Conservation (phyloP, 164 flowering plant species). For the Saururus chinensis region DNA sequence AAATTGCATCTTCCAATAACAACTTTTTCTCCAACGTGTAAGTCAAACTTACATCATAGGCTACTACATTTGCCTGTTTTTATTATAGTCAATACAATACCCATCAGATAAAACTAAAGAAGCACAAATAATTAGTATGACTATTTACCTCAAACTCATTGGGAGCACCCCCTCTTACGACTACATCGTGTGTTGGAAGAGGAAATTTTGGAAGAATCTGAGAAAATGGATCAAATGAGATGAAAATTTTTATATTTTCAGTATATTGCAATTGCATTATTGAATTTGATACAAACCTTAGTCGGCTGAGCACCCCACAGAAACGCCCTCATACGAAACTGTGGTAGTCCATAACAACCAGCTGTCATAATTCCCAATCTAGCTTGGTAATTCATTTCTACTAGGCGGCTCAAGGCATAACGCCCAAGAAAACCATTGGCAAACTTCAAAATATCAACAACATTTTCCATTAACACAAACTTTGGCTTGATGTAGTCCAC, state of each 20-base stretch:
- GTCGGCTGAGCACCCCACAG: conserved; percentile 76
- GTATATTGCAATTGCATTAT: not conserved
- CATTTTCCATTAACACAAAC: conserved; percentile 84
- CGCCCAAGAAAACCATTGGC: conserved; percentile 51
- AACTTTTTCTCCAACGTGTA: conserved; percentile 29
- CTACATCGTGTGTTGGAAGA: conserved; percentile 70
- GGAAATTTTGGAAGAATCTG: conserved; percentile 72
- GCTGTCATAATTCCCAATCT: conserved; percentile 78
- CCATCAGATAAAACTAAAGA: not conserved
- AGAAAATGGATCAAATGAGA: not conserved
- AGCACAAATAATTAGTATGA: not conserved
- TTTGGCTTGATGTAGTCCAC: conserved; percentile 63
- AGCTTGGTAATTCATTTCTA: conserved; percentile 58
- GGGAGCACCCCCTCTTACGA: conserved; percentile 41
- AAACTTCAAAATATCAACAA: conserved; percentile 62
- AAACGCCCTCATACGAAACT: conserved; percentile 71
- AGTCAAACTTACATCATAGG: conserved; percentile 23
- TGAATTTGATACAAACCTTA: conserved; percentile 21
- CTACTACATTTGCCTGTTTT: conserved; percentile 41
- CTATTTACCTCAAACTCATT: conserved; percentile 54
- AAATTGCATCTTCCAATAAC: conserved; percentile 60
- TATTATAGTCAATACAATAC: not conserved
- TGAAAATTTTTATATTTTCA: not conserved
- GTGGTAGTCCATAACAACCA: conserved; percentile 85
- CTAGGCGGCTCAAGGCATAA: conserved; percentile 60